Percentiles rank a stretch among this genome's conserved stretches.
Conservation (phyloP, 148 eudicot species). For the Persicaria maculosa region DNA sequence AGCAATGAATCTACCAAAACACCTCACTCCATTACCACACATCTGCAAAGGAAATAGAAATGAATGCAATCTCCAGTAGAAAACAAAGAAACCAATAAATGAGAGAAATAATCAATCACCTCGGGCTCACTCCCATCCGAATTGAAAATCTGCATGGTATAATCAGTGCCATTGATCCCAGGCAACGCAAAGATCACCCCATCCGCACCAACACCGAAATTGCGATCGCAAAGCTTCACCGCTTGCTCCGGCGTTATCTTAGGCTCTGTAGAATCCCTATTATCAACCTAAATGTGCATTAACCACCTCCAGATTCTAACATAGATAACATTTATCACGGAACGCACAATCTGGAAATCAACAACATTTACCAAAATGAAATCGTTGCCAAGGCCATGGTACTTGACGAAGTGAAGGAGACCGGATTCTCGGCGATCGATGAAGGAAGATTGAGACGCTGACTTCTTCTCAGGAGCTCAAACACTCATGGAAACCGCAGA, state of each 20-base stretch:
- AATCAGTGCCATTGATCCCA: slow-evolving; percentile 85
- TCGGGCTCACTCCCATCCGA: slow-evolving; percentile 99
- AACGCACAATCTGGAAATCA: not conserved
- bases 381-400: slow-evolving; percentile 97
- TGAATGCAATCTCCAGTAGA: not conserved
- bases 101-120: slow-evolving; percentile 33
- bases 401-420: slow-evolving; percentile 83
- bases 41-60: slow-evolving; percentile 36
- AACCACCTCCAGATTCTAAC: not conserved
- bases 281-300: slow-evolving; percentile 56
- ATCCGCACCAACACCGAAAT: slow-evolving; percentile 91
- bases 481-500: slow-evolving; percentile 43
- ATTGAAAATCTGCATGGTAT: slow-evolving; percentile 95
- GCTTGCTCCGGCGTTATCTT: slow-evolving; percentile 84
- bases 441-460: slow-evolving; percentile 38
- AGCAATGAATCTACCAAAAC: slow-evolving; percentile 90
- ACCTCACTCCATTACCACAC: slow-evolving; percentile 98
- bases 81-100: not conserved
- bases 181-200: slow-evolving; percentile 98
- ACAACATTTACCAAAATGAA: slow-evolving; percentile 59
- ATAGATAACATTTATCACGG: not conserved
- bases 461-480: slow-evolving; percentile 22
- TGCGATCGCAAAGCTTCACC: slow-evolving; percentile 75
- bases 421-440: slow-evolving; percentile 59
- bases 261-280: slow-evolving; percentile 74